Evolutionary conservation across 2,329 filamentous ascomycete species (phyloP).

Genomic region (Diaporthe eres): DNA sequence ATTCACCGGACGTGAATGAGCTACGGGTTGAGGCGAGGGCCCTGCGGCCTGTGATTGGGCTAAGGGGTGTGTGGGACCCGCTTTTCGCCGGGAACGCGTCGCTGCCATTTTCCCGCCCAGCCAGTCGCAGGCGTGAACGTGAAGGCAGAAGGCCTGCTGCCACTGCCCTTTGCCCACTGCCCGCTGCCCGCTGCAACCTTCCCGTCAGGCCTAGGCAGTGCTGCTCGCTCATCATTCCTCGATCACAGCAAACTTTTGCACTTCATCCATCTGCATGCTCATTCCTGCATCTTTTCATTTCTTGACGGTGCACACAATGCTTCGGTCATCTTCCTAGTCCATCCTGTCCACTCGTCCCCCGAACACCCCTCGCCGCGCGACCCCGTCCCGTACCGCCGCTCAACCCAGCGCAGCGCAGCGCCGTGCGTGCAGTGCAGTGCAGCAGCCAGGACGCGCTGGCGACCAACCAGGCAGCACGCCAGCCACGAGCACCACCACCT

Average conservation of each 20-base stretch:
- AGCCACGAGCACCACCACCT: conserved; percentile 42
- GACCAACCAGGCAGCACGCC: conserved; percentile 41
- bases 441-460: conserved; percentile 28
- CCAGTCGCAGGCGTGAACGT: conserved; percentile 30
- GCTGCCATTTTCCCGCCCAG: conserved; percentile 29
- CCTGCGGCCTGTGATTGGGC: conserved; percentile 24
- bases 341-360: conserved; percentile 10
- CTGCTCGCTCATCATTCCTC: conserved; percentile 34
- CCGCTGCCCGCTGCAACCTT: conserved; percentile 31
- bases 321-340: conserved; percentile 3
- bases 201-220: neutral
- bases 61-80: neutral
- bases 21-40: neutral
- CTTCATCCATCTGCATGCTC: conserved; percentile 31
- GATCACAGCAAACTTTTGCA: conserved; percentile 33
- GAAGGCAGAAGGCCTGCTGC: conserved; percentile 8
- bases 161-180: conserved; percentile 19
- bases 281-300: conserved; percentile 30
- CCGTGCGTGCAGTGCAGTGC: conserved; percentile 15
- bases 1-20: conserved; percentile 30
- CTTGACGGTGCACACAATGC: conserved; percentile 24
- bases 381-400: conserved; percentile 15
- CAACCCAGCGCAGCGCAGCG: conserved; percentile 13
- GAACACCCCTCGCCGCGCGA: conserved; percentile 13
- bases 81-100: conserved; percentile 35